These are phyloP conservation scores for Penicillium odoratum DNA, from an alignment of 495 filamentous ascomycete species.

Conservation along the genomic window DNA sequence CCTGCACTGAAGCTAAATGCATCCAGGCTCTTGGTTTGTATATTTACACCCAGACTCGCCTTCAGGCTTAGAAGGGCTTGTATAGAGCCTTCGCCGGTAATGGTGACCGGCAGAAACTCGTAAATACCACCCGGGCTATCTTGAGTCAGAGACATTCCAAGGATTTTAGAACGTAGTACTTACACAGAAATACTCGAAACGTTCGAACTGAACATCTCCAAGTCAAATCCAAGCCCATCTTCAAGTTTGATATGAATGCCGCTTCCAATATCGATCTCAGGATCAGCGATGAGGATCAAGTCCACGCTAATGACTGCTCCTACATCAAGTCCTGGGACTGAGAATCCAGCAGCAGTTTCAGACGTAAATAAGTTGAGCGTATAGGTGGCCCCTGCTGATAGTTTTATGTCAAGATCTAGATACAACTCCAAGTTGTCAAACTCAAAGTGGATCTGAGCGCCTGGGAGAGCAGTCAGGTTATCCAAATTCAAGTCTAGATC, in stretches of 20 bases:
- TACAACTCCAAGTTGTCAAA: conserved; percentile 56
- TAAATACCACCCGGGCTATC: conserved; percentile 51
- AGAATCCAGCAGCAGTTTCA: conserved; percentile 42
- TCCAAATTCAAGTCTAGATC: conserved; percentile 29
- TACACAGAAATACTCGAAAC: conserved; percentile 49
- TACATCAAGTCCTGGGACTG: conserved; percentile 34
- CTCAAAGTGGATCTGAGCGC: conserved; percentile 40
- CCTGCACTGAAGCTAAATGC: conserved; percentile 33
- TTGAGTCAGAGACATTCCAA: background rate
- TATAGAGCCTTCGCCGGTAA: conserved; percentile 39
- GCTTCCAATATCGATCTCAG: conserved; percentile 48
- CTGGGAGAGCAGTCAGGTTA: conserved; percentile 43
- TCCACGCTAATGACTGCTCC: conserved; percentile 48
- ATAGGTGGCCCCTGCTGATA: conserved; percentile 45
- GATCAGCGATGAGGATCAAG: conserved; percentile 46
- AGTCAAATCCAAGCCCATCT: conserved; percentile 41
- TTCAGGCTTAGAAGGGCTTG: conserved; percentile 38
- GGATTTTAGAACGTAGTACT: conserved; percentile 1
- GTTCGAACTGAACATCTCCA: conserved; percentile 45
- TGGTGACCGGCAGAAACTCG: conserved; percentile 56
- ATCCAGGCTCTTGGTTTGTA: conserved; percentile 23
- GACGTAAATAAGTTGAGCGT: conserved; percentile 49
- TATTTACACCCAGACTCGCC: conserved; percentile 36
- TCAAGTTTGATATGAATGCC: conserved; percentile 55
- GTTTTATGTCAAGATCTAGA: conserved; percentile 45